Base-by-base conservation (phyloP, 192 early-diverging fungal genomes). In the Umbelopsis vinacea region DNA sequence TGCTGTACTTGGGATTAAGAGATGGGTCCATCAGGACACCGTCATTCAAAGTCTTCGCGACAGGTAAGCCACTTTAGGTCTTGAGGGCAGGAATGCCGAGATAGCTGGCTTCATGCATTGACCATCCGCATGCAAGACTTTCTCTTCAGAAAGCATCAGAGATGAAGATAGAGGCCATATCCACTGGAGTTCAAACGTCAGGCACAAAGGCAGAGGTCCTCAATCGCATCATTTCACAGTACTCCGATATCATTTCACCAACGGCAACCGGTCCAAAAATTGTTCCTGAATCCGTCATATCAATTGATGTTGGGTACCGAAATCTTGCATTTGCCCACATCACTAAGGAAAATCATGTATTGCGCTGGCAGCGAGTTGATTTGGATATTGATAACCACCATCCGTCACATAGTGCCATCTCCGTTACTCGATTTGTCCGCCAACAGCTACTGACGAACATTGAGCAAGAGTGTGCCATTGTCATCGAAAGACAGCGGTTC, bases 241-340 rank as follows among this genome's bases (percentile, higher is more conserved):
- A 71, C 45, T 14, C 29, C 15, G 6, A 8, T 21, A 23, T 71
- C 52, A 21, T 54, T 5, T 21, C 33, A 19, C 46, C 6, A 23
- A 71, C 11, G 46, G 47, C 12, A 37, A 52, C 7, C 4, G 45
- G 23, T 38, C 2, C 3, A 22, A 15, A 3, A 29, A 17, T 67
- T 5, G 37, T 82, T 0, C 75, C 75, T 10, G 46, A 48, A 17
- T 79, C 78, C 0, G 76, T 86, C 0, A 46, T 86, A 21, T 86
- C 85, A 1, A 73, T 86, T 55, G 85, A 86, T 63, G 55, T 86
- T 17, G 85, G 85, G 0, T 81, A 84, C 50, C 83, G 85, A 21
- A 86, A 86, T 66, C 69, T 86, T 0, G 85, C 85, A 1, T 84
- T 82, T 78, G 81, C 81, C 4, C 75, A 82, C 37, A 22, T 86